Percentiles rank a stretch among this genome's conserved stretches.
These are phyloP conservation scores for Leishmania turanica DNA, from an alignment of 208 protist species.

Conservation along the genomic window DNA sequence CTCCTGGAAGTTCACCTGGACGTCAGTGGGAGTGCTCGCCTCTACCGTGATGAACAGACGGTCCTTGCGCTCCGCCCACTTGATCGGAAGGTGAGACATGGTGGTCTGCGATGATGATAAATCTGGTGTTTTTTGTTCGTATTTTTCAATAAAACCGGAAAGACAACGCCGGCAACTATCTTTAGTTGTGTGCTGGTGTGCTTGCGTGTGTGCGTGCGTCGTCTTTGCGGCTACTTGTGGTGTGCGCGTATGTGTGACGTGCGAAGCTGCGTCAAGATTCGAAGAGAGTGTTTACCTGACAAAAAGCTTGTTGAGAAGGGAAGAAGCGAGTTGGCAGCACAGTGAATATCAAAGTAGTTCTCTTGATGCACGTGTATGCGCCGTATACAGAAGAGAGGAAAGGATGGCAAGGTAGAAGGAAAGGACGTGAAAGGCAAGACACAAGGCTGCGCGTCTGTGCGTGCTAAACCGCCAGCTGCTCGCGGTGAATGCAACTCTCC, in stretches of 20 bases:
- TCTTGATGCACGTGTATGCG: not conserved
- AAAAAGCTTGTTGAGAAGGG: not conserved
- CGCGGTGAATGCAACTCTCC: not conserved
- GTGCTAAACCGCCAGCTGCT: not conserved
- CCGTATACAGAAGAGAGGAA: not conserved
- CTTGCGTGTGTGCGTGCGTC: not conserved
- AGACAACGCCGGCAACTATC: not conserved
- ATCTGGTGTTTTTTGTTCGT: not conserved
- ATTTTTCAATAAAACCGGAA: not conserved
- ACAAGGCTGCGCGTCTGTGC: not conserved
- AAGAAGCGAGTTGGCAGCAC: not conserved
- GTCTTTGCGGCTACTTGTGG: not conserved
- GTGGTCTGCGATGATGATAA: not conserved
- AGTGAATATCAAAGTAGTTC: not conserved
- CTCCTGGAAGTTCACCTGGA: conserved; percentile 79
- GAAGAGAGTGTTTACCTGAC: not conserved
- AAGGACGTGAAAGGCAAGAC: not conserved
- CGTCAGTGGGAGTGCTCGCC: conserved; percentile 69
- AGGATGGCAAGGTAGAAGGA: not conserved
- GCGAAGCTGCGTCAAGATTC: not conserved
- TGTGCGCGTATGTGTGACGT: not conserved
- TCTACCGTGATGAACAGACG: conserved; percentile 89
- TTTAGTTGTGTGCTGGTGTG: not conserved
- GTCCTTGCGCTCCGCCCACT: conserved; percentile 91
- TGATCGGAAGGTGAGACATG: conserved; percentile 86